Evolutionary conservation across 305 asterid species (phyloP).

Genomic region (Rubia occidens): DNA sequence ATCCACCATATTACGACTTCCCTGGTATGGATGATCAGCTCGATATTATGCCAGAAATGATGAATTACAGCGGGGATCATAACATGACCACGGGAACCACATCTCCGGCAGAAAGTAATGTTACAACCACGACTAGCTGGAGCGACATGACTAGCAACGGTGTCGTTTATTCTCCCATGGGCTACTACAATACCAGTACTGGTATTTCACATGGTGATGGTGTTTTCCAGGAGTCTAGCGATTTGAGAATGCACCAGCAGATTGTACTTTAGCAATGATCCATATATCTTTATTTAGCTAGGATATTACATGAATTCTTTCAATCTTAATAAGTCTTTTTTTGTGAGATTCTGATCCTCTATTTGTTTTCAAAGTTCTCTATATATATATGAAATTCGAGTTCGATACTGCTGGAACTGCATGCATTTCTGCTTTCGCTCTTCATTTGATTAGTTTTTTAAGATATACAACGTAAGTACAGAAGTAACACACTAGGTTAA

Average conservation of each 20-base stretch:
- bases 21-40: not conserved
- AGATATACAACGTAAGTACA: too few relatives aligned
- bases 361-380: not conserved
- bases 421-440: not conserved
- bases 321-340: not conserved
- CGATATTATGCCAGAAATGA: conserved; percentile 18
- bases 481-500: not conserved
- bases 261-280: conserved; percentile 8
- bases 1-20: not conserved
- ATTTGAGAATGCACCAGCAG: conserved; percentile 30
- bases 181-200: conserved; percentile 12
- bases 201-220: conserved; percentile 3
- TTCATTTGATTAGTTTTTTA: not conserved
- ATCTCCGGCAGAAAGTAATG: conserved; percentile 20
- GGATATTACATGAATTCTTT: conserved; percentile 12
- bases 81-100: conserved; percentile 15
- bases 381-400: not conserved
- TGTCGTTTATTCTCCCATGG: conserved; percentile 22
- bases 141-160: conserved; percentile 27
- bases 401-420: not conserved
- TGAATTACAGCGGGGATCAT: conserved; percentile 15
- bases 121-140: conserved; percentile 23
- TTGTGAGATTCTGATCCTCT: not conserved
- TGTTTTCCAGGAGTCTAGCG: conserved; percentile 25
- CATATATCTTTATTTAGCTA: not conserved